Evolutionary conservation across 306 rosid species (phyloP), one percentile per base, ranked within the genome.

Genomic region (Citrullus amarus): DNA sequence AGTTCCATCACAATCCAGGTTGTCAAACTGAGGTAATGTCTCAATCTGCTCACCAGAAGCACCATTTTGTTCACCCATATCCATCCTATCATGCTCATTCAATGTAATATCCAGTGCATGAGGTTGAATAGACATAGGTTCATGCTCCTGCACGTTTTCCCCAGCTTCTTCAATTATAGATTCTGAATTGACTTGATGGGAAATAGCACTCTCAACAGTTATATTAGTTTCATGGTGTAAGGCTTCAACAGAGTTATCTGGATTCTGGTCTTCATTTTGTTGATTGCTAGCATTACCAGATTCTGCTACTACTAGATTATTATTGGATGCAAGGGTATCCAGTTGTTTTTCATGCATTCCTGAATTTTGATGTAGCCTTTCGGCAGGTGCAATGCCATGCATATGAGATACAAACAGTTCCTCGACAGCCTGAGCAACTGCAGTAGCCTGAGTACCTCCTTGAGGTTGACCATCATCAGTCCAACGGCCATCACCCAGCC

Each of bases 391-490:
- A 62, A 78, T 46, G 39, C 89, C 85, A 82, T 82, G 79, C 79
- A 95, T 62, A 78, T 89, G 90, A 76, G 89, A 86, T 48, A 92
- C 79, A 76, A 95, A 95, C 53, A 86, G 91, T 78, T 86, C 96
- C 93, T 95, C 99, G 32, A 95, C 90, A 38, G 96, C 96, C 81
- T 95, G 97, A 3, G 97, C 99, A 86, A 95, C 85, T 77, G 90
- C 86, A 81, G 90, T 92, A 3, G 97, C 93, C 79, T 91, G 96
- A 81, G 91, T 88, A 80, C 89, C 83, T 79, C 90, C 97, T 87
- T 92, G 99, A 53, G 99, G 97, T 81, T 86, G 99, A 57, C 99
- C 99, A 84, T 92, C 99, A 92, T 92, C 97, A 55, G 99, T 95
- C 99, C 99, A 95, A 81, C 99, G 91, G 77, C 98, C 96, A 81